Evolutionary conservation across 2,329 filamentous ascomycete species (phyloP).

Genomic region (Apiospora kogelbergensis): DNA sequence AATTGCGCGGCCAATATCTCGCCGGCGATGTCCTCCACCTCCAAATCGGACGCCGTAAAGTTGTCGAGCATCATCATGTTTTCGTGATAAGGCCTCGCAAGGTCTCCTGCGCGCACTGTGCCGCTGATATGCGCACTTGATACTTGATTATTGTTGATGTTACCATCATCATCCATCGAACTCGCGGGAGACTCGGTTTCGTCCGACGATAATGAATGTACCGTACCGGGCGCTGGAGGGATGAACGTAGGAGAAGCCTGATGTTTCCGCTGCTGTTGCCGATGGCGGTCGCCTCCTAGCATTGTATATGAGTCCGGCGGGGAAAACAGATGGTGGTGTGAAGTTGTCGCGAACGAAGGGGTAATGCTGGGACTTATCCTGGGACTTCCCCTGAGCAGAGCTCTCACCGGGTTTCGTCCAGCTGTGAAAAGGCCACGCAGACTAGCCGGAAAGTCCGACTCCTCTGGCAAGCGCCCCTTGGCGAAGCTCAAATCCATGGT

Average conservation of each 20-base stretch:
- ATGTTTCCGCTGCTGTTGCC: background rate
- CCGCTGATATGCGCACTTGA: conserved; percentile 1
- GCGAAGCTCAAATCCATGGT: conserved; percentile 44
- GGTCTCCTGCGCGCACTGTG: conserved; percentile 14
- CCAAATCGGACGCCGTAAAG: conserved; percentile 21
- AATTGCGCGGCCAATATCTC: conserved; percentile 34
- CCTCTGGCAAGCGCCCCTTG: conserved; percentile 39
- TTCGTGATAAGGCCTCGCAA: conserved; percentile 12
- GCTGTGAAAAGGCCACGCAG: conserved; percentile 38
- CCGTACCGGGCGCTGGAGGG: conserved; percentile 20
- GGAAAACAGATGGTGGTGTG: background rate
- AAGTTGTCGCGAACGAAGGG: background rate
- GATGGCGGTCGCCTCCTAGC: background rate
- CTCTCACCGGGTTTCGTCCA: conserved; percentile 36
- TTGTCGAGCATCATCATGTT: conserved; percentile 18
- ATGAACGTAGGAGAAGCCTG: background rate
- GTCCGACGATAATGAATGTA: conserved; percentile 30
- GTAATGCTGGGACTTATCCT: background rate
- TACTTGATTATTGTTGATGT: background rate
- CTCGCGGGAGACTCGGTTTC: conserved; percentile 27
- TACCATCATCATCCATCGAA: conserved; percentile 11
- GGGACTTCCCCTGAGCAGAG: conserved; percentile 23
- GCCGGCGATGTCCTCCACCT: conserved; percentile 31
- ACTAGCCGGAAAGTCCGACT: conserved; percentile 41
- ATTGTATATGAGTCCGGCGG: background rate